Base-by-base conservation (phyloP, 441 rosid genomes). In the Melastoma candidum region DNA sequence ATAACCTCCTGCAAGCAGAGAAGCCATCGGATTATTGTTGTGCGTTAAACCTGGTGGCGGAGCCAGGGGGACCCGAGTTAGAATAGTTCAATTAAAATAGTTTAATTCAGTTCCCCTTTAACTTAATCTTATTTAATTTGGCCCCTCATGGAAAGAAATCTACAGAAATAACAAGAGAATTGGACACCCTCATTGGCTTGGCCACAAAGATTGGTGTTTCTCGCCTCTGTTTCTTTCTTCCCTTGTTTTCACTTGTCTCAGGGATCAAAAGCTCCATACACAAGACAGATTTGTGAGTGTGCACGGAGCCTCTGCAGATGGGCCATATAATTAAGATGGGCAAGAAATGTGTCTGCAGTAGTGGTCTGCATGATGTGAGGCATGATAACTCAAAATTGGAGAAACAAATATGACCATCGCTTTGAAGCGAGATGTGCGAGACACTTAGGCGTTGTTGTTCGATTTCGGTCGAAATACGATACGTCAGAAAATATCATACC, bases 181-280 rank as follows among this genome's bases (percentile, higher is more conserved):
- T 93, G n/a, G 99, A 93, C 53, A 95, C 95, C 59, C 97, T 80
- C 88, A 84, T 75, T 2, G 99, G 97, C 74, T 93, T 97, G 51
- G 95, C 97, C 79, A 86, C 63, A 71, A 93, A 93, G 60, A 89
- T 61, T 51, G 96, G 99, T 58, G 29, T 66, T 59, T 77, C 80
- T 52, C 65, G 80, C 8, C 63, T 65, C 60, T 71, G 80, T 1
- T 64, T 72, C 63, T 65, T 60, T 11, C 44, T 81, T 66, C 63
- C 85, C 67, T 69, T 93, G 82, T 79, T 86, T 66, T 76, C 90
- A 44, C 75, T 75, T 43, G 46, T 46, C 47, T 70, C 53, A 10
- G 85, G 92, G 67, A 88, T 57, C 66, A 93, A 68, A 54, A 93
- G 86, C 98, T 93, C 62, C 58, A 61, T 59, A 2, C 26, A 56